Percentiles rank a stretch among this genome's conserved stretches.
These are phyloP conservation scores for Chytriomyces hyalinus DNA, from an alignment of 192 early-diverging fungal species.

Conservation along the genomic window DNA sequence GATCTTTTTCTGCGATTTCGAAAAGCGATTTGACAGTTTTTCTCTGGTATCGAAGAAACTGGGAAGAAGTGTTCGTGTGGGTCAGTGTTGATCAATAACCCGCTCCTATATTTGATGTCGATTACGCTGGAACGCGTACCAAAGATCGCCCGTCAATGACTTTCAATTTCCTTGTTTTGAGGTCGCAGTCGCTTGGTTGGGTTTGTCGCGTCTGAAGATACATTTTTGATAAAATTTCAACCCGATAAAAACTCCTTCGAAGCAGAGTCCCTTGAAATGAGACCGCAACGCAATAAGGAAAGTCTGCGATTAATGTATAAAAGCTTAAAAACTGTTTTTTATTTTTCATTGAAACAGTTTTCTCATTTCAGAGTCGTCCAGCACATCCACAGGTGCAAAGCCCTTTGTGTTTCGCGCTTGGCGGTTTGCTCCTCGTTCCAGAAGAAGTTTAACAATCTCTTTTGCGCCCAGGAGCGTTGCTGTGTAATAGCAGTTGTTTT, in stretches of 20 bases:
- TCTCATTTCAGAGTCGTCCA: conserved; percentile 54
- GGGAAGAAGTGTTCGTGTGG: not conserved
- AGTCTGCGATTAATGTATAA: too few species aligned
- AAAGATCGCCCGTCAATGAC: not conserved
- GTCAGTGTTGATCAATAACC: not conserved
- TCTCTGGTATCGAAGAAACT: not conserved
- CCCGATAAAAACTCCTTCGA: not conserved
- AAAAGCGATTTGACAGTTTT: not conserved
- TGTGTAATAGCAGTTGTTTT: conserved; percentile 13
- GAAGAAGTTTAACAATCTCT: conserved; percentile 61
- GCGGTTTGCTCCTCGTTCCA: conserved; percentile 69
- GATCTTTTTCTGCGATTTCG: not conserved
- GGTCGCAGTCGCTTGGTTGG: not conserved
- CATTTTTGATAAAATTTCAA: not conserved
- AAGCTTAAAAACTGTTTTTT: not conserved
- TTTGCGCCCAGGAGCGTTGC: conserved; percentile 66
- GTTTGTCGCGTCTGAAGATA: not conserved
- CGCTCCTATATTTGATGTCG: too few species aligned
- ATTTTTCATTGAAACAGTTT: conserved; percentile 32
- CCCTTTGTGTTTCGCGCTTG: conserved; percentile 65
- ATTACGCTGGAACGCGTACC: not conserved
- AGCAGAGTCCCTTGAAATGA: too few species aligned
- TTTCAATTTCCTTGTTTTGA: not conserved
- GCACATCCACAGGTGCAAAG: conserved; percentile 63
- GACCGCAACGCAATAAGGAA: too few species aligned